Base-by-base conservation (phyloP, 495 filamentous ascomycete genomes). In the Hyaloscypha variabilis region DNA sequence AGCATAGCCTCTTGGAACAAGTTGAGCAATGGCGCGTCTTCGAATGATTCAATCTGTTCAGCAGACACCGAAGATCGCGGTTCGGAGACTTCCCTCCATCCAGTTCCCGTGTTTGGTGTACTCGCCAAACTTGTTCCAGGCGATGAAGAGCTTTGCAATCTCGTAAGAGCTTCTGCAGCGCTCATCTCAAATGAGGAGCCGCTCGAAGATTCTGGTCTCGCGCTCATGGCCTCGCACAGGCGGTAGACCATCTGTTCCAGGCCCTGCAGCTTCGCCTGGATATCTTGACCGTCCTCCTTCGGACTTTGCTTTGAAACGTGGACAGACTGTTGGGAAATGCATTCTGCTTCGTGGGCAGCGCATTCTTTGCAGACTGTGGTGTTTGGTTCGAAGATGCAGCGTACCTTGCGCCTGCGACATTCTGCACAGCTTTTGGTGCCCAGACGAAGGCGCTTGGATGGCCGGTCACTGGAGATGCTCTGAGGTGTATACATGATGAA, bases 1-100 rank as follows among this genome's bases (percentile, higher is more conserved):
- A 80, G 60, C 23, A 81, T 66, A 30, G 78, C 72, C 26, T 78
- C 79, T 60, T 81, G 74, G 54, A 82, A 78, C 0, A 82, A 58
- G 53, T 76, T 77, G 29, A 82, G 28, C 1, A 81, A 67, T 2
- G 79, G 79, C 0, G 79, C 79, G 67, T 75, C 74, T 29, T 76
- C 74, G 30, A 80, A 74, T 21, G 68, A 64, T 2, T 73, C 70
- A 8, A 57, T 2, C 3, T 42, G 39, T n/a, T 24, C 28, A 28
- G 23, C 36, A 17, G 26, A 34, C 2, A 5, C 26, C 28, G 17
- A 26, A 6, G 26, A 31, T 53, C 21, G 14, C 19, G 23, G 8
- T 19, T 13, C 23, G 19, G 28, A 31, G 3, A 14, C 25, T 11
- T 6, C n/a, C 46, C 30, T 25, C 30, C n/a, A 28, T 21, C 30